Evolutionary conservation across 2,329 filamentous ascomycete species (phyloP), one percentile per base, ranked within the genome.

Genomic region (Verticillium dahliae): DNA sequence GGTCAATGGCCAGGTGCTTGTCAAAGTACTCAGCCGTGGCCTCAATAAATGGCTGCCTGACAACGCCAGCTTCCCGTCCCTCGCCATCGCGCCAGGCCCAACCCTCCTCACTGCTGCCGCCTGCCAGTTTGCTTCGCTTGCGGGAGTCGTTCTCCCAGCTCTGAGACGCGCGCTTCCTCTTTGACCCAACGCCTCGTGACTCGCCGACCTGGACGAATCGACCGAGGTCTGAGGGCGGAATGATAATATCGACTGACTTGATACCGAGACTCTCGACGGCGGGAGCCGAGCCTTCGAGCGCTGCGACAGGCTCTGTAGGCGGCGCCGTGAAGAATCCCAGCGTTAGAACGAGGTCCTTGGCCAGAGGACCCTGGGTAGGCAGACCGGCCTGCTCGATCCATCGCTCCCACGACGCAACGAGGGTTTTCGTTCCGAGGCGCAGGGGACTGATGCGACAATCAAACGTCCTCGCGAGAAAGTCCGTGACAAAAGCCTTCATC

Each of bases 391-490:
- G 70, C 1, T 71, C 68, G 35, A 82, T 73, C 83, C 83, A 86
- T 14, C 73, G 69, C 64, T 86, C 84, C 79, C 80, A 82, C 6
- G 77, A 73, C 4, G 69, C 68, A 1, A 84, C 71, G 0, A 87
- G 73, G 1, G 80, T 82, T 55, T 75, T 75, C 6, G 82, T 84
- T 6, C 81, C 80, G 2, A 86, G 69, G 1, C 74, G 74, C 52
- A 86, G 70, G 4, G 80, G 73, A 60, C 75, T 80, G 55, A 85
- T 77, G 34, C 81, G 82, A 63, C 82, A 85, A 71, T 87, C 84
- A 64, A 86, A 86, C 0, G 78, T 79, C 52, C 71, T 76, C 3
- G 78, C 74, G 11, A 87, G 71, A 69, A 85, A 87, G 27, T 80
- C 76, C n/a, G 75, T 63, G 0, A 86, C 66, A 22, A 81, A 72